A percentile compares a stretch with the other conserved stretches of the same genome.
phyloP scores from a whole-genome alignment of 257 asterid genomes.

The Solanum tacnaense region DNA sequence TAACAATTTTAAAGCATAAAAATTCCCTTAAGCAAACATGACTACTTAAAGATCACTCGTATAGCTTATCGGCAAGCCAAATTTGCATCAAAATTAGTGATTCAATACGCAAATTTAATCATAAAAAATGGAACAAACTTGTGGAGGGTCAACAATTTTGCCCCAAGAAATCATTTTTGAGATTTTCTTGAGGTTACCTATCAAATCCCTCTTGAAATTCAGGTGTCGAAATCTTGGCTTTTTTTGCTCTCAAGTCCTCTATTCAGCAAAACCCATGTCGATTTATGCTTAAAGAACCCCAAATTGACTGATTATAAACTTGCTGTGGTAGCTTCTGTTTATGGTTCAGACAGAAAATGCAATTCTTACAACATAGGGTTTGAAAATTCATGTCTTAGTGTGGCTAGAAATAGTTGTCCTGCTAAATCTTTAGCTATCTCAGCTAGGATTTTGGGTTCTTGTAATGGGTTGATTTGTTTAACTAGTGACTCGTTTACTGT shows the following conservation, averaged over 20 bases:
- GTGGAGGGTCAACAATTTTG: background rate
- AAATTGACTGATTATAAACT: background rate
- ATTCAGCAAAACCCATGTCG: slow-evolving; percentile 26
- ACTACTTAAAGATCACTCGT: background rate
- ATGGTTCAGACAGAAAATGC: slow-evolving; percentile 1
- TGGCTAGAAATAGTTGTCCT: background rate
- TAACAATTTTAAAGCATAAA: background rate
- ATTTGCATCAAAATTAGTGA: background rate
- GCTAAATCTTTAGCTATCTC: background rate
- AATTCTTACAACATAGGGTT: slow-evolving; percentile 16
- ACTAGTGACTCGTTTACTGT: slow-evolving; percentile 4
- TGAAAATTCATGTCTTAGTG: slow-evolving; percentile 10
- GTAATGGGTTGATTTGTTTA: slow-evolving; percentile 44
- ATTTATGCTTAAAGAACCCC: background rate
- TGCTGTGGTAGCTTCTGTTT: background rate
- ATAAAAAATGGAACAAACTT: background rate
- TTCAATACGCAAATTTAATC: background rate
- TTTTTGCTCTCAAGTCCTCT: slow-evolving; percentile 20
- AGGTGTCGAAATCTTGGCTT: slow-evolving; percentile 37
- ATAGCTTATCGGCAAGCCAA: background rate
- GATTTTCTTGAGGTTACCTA: slow-evolving; percentile 37
- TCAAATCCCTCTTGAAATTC: slow-evolving; percentile 30
- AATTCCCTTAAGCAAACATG: background rate
- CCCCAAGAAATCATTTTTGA: slow-evolving; percentile 27
- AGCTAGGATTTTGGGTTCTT: slow-evolving; percentile 34